These are phyloP conservation scores for Citrus unshiu DNA, from an alignment of 345 rosid genomes.

Conservation along the genomic window DNA sequence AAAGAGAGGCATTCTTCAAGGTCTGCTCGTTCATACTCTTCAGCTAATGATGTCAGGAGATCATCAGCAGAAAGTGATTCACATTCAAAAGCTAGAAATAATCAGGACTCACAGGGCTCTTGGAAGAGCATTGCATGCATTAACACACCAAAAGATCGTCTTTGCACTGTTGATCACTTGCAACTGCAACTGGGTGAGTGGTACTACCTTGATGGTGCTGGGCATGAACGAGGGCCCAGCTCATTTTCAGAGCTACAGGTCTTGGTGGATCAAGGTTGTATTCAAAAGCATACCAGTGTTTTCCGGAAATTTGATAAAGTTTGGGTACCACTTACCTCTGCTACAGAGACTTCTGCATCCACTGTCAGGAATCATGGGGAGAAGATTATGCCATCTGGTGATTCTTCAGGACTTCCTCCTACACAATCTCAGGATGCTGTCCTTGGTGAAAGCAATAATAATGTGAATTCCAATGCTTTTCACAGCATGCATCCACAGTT, in stretches of 20 bases:
- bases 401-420: constrained; percentile 33
- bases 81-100: constrained; percentile 41
- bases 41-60: constrained; percentile 60
- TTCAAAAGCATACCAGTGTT: constrained; percentile 71
- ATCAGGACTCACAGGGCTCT: constrained; percentile 40
- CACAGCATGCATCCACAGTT: constrained; percentile 85
- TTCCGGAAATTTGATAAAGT: constrained; percentile 84
- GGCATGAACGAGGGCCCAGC: constrained; percentile 86
- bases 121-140: constrained; percentile 45
- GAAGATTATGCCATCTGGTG: constrained; percentile 30
- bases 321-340: constrained; percentile 77
- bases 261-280: constrained; percentile 65
- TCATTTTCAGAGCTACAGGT: constrained; percentile 70
- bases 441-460: constrained; percentile 28
- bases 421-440: constrained; percentile 27
- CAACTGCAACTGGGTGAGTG: constrained; percentile 93
- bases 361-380: constrained; percentile 29
- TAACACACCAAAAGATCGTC: constrained; percentile 56
- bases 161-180: constrained; percentile 64
- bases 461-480: constrained; percentile 37
- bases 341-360: constrained; percentile 40
- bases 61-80: constrained; percentile 55
- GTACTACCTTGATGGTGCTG: constrained; percentile 92
- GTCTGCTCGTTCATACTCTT: constrained; percentile 59
- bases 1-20: constrained; percentile 70